Evolutionary conservation across 768 basidiomycete species (phyloP), one percentile per base, ranked within the genome.

Genomic region (Rhodotorula taiwanensis): DNA sequence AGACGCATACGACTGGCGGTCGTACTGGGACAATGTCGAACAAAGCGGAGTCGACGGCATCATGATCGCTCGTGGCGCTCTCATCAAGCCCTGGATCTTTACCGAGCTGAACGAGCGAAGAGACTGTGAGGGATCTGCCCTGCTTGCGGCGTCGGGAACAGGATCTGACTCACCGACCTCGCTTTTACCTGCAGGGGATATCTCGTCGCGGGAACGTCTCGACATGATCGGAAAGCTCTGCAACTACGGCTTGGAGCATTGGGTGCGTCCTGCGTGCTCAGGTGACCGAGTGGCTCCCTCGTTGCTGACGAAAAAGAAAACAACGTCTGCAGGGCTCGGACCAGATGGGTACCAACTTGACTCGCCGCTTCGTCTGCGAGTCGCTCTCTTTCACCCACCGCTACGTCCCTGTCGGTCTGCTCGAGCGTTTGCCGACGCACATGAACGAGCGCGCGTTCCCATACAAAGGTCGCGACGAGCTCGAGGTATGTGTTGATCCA

Each of bases 71-170:
- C 80, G 95, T 27, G 95, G 95, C 0, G 94, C 92, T 0, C 78
- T 98, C 52, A 95, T 98, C 76, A 99, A 99, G 63, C 88, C 89
- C 1, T 90, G 88, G 88, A 85, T 93, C 56, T 94, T 93, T 76
- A 94, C 91, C 0, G 95, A 99, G 76, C 83, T 98, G 73, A 87
- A 91, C 74, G 95, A 98, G 73, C 81, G 79, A 27, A 77, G 91
- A 30, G 92, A 95, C 72, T 97, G 93, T 92, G 90, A 93, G 73
- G 93, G 92, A 70, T 86, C 11, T 49, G 16, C 15, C 18, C 27
- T 36, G 1, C 16, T 43, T n/a, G n/a, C n/a, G n/a, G 15, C 15
- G 20, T 16, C 18, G 13, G 16, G 18, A 18, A 21, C 28, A 2
- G 28, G 18, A 2, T 8, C 15, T 59, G 33, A 44, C 36, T 20